Conservation (phyloP, 148 eudicot species). For the Rhododendron molle region DNA sequence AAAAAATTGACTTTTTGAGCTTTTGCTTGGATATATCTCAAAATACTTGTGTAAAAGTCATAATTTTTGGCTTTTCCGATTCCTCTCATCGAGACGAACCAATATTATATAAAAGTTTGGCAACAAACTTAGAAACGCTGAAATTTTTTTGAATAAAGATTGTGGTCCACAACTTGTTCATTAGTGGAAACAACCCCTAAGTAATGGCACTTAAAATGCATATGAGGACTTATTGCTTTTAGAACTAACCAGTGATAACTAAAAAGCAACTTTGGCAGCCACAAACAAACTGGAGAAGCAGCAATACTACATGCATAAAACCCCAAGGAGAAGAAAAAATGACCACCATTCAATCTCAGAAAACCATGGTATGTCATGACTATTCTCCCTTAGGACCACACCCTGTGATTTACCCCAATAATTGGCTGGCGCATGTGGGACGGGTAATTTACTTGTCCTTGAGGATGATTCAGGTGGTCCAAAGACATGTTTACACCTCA, state of each 20-base stretch:
- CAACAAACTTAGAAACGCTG: no score
- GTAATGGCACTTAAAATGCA: background rate
- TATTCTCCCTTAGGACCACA: background rate
- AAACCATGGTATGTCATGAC: background rate
- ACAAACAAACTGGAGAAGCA: background rate
- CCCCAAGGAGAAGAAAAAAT: background rate
- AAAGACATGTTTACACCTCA: background rate
- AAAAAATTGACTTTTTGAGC: no score
- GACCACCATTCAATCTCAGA: background rate
- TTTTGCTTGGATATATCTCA: no score
- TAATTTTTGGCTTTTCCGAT: no score
- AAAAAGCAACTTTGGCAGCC: background rate
- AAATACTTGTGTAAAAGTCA: no score
- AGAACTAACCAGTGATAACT: background rate
- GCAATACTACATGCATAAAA: background rate
- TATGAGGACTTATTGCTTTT: background rate
- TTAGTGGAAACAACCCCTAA: background rate
- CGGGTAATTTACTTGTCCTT: background rate
- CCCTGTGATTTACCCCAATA: background rate
- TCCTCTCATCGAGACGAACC: no score
- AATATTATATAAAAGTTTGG: no score
- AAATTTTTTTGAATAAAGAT: no score
- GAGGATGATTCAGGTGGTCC: background rate
- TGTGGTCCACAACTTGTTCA: no score
- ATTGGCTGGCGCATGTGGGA: background rate